Conservation (phyloP, 2,329 filamentous ascomycete genomes). For the Bipolaris cookei region DNA sequence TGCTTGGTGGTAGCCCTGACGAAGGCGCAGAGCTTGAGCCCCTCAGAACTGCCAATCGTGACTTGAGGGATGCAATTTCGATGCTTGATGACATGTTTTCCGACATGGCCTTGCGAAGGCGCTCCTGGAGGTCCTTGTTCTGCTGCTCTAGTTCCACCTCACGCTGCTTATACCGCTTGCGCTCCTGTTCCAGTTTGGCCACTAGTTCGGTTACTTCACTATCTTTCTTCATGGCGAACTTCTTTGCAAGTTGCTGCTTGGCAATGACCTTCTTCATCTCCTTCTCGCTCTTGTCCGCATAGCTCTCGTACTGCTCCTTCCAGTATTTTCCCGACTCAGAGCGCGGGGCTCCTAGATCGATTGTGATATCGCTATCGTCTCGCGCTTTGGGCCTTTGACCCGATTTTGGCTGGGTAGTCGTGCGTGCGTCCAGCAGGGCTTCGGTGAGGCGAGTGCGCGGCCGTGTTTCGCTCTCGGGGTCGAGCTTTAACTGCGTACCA, state of each 20-base stretch:
- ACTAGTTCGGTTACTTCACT: conserved; percentile 70
- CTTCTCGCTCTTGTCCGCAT: conserved; percentile 72
- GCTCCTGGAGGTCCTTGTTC: conserved; percentile 55
- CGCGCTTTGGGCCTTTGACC: conserved; percentile 45
- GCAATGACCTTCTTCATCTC: conserved; percentile 79
- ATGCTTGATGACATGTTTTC: conserved; percentile 42
- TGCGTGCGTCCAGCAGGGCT: conserved; percentile 53
- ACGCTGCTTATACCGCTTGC: conserved; percentile 67
- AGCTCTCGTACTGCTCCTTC: conserved; percentile 78
- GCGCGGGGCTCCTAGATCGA: conserved; percentile 74
- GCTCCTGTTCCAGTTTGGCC: conserved; percentile 71
- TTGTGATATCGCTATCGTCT: conserved; percentile 67
- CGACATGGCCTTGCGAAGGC: conserved; percentile 41
- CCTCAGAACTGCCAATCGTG: conserved; percentile 40
- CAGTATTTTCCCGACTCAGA: conserved; percentile 79
- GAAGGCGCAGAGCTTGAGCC: conserved; percentile 26
- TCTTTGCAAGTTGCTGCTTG: conserved; percentile 81
- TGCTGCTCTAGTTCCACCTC: conserved; percentile 69
- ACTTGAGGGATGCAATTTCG: conserved; percentile 45
- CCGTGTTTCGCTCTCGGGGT: conserved; percentile 38
- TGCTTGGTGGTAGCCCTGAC: conserved; percentile 23
- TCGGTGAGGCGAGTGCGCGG: conserved; percentile 54
- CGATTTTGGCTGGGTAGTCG: conserved; percentile 44
- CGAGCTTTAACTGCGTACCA: conserved; percentile 45
- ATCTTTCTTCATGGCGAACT: conserved; percentile 79